Conservation (phyloP, 2,329 filamentous ascomycete genomes). For the Phaeosphaeria sp. region DNA sequence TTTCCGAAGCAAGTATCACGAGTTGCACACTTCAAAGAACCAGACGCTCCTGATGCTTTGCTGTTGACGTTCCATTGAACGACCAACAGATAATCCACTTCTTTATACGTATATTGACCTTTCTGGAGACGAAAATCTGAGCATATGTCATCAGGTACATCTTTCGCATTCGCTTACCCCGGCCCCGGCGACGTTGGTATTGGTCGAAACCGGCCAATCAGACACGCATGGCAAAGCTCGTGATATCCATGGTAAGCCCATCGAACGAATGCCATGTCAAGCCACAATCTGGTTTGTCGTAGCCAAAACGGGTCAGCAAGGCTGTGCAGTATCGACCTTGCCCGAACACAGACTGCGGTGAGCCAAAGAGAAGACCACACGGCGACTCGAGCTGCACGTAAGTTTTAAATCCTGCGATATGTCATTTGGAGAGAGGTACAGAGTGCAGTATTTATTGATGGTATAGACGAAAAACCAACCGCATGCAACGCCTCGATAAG, state of each 20-base stretch:
- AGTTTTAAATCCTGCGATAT: neutral
- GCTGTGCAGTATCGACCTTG: neutral
- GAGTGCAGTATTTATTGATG: neutral
- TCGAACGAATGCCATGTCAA: neutral
- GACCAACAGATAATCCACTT: no score
- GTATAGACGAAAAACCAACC: constrained; percentile 7
- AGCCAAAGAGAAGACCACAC: neutral
- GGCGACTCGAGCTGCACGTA: no score
- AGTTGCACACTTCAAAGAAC: neutral
- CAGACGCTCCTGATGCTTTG: no score
- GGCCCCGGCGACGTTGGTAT: neutral
- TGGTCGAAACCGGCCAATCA: neutral
- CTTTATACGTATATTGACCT: no score
- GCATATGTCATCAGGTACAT: neutral
- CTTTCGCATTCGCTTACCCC: constrained; percentile 6
- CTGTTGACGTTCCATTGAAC: no score
- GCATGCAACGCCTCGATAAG: constrained; percentile 5
- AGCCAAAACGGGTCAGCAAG: neutral
- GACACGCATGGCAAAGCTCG: neutral
- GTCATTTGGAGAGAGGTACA: neutral
- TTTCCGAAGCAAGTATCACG: neutral
- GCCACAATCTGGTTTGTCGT: neutral
- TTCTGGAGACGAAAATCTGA: no score
- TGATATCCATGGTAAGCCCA: neutral
- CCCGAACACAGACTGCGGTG: neutral